Conservation (phyloP, 1,284 basidiomycete species). For the Cutaneotrichosporon cutaneum region DNA sequence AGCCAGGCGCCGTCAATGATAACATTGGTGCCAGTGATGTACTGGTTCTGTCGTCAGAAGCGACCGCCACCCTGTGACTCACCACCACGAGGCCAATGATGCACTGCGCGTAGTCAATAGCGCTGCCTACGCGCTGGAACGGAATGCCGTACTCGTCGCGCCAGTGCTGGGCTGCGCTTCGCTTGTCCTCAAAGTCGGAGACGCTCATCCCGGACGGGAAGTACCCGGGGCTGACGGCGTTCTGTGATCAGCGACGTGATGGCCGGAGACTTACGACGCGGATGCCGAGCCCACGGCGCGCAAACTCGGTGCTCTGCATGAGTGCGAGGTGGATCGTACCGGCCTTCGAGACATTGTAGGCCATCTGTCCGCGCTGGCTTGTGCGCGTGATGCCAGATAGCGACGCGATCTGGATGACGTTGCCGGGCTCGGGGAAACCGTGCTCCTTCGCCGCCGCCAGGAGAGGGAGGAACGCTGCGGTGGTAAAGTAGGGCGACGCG, state of each 20-base stretch:
- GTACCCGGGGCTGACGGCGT: slow-evolving; percentile 30
- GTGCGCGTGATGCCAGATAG: not conserved
- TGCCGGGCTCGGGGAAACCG: slow-evolving; percentile 13
- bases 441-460: slow-evolving; percentile 28
- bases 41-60: slow-evolving; percentile 35
- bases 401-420: slow-evolving; percentile 28
- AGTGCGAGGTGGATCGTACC: slow-evolving; percentile 30
- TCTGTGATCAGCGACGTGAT: slow-evolving; percentile 11
- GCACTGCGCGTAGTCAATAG: slow-evolving; percentile 47
- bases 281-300: slow-evolving; percentile 29
- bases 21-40: slow-evolving; percentile 45
- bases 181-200: slow-evolving; percentile 24
- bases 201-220: slow-evolving; percentile 47
- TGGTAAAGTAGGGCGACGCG: slow-evolving; percentile 35
- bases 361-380: not conserved
- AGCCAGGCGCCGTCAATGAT: slow-evolving; percentile 43
- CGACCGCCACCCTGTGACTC: not conserved
- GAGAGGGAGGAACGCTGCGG: slow-evolving; percentile 49
- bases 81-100: slow-evolving; percentile 13
- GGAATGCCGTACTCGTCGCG: slow-evolving; percentile 41
- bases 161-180: slow-evolving; percentile 20
- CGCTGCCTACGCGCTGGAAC: slow-evolving; percentile 44
- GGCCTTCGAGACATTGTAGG: slow-evolving; percentile 12
- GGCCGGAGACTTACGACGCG: slow-evolving; percentile 25
- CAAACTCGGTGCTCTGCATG: slow-evolving; percentile 34